Evolutionary conservation across 208 protist genomes (phyloP), one percentile per base, ranked within the genome.

Genomic region (Entamoeba invadens): DNA sequence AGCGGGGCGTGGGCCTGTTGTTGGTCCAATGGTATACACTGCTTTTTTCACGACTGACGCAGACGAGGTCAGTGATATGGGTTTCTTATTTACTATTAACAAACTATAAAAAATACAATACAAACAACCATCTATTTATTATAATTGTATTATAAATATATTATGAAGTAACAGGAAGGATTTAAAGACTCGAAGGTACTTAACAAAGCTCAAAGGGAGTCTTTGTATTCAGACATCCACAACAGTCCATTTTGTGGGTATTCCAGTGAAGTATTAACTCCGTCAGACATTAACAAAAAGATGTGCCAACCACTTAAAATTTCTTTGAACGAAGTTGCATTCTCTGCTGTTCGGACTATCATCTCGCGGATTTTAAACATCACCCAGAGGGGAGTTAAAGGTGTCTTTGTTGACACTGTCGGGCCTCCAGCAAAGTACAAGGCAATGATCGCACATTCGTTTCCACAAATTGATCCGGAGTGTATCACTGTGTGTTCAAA

Each of bases 11-110:
- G 98, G 98, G 12, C 97, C 98, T 92, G 97, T 98, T 4, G 93
- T 98, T 35, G 98, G 98, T 35, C 97, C 97, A 10, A 98, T 98
- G 97, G 97, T 98, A 18, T 98, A 98, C 95, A 96, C 96, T n/a
- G 91, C 25, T 0, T 91, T 91, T 91, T 91, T 21, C 25, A 68
- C 50, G 14, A 68, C 50, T 68, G 25, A 68, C 25, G 25, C 50
- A 68, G 50, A 68, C 14, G 1, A 31, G 14, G 25, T 68, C 14
- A 68, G 50, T 68, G 25, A 12, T 2, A 68, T 68, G 50, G 50
- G 50, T 12, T n/a, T n/a, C n/a, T n/a, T n/a, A n/a, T n/a, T n/a
- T n/a, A n/a, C n/a, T n/a, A n/a, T n/a, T n/a, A n/a, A n/a, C n/a
- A n/a, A n/a, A n/a, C n/a, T n/a, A n/a, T n/a, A n/a, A n/a, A n/a